Conservation (phyloP, 2,329 filamentous ascomycete genomes). For the Apiospora arundinis region DNA sequence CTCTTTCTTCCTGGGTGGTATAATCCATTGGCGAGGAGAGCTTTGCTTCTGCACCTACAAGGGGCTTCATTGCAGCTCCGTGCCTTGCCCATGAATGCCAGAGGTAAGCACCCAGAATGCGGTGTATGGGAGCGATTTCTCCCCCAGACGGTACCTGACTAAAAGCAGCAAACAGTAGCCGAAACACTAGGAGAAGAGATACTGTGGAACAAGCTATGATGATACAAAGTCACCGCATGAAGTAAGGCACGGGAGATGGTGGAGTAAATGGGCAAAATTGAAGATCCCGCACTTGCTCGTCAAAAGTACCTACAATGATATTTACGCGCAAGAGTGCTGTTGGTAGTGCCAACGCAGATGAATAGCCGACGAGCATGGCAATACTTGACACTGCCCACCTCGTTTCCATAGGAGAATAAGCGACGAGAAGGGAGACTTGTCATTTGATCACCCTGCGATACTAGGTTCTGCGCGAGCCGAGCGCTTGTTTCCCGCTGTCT, state of each 20-base stretch:
- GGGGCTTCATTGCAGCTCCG: background rate
- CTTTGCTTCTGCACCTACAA: background rate
- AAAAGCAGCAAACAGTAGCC: conserved; percentile 6
- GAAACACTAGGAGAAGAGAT: background rate
- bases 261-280: background rate
- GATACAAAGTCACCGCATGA: conserved; percentile 1
- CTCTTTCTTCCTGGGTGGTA: background rate
- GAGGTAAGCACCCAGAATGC: background rate
- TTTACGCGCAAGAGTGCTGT: background rate
- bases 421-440: background rate
- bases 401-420: background rate
- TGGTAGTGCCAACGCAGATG: background rate
- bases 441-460: background rate
- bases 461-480: background rate
- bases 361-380: background rate
- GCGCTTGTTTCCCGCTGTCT: background rate
- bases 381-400: background rate
- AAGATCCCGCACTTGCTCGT: background rate
- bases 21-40: background rate
- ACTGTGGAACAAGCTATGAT: background rate
- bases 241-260: conserved; percentile 7
- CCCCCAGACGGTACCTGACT: conserved; percentile 3
- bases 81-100: background rate
- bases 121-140: background rate
- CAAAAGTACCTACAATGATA: background rate